Conservation (phyloP, 2,329 filamentous ascomycete genomes). For the Venturia oleaginea region DNA sequence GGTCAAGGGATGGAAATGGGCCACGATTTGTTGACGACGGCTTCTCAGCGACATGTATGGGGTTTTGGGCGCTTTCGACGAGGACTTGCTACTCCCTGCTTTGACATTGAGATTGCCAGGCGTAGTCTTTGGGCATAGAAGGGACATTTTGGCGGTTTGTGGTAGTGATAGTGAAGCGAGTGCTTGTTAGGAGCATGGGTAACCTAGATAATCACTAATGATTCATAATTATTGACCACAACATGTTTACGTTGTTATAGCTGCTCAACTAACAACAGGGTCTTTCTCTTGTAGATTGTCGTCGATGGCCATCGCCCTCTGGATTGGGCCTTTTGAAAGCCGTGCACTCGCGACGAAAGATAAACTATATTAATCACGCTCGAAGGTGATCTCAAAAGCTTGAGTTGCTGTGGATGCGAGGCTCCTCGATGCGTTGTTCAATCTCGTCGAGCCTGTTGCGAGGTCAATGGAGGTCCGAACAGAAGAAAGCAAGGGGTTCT, state of each 20-base stretch:
- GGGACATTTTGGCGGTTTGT: background rate
- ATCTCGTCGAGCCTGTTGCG: background rate
- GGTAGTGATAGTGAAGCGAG: background rate
- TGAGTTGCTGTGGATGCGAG: constrained; percentile 3
- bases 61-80: background rate
- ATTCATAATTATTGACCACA: background rate
- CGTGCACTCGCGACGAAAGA: background rate
- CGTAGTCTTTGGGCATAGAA: background rate
- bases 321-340: background rate
- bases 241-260: background rate
- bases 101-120: background rate
- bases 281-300: background rate
- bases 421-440: constrained; percentile 1
- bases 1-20: background rate
- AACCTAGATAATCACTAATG: constrained; percentile 5
- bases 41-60: background rate
- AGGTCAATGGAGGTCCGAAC: background rate
- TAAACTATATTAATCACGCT: background rate
- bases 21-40: background rate
- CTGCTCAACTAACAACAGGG: background rate
- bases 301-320: background rate
- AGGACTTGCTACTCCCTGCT: background rate
- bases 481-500: background rate
- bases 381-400: background rate
- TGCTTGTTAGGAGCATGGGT: background rate